Evolutionary conservation across 768 basidiomycete species (phyloP).

Genomic region (Collybia nuda): DNA sequence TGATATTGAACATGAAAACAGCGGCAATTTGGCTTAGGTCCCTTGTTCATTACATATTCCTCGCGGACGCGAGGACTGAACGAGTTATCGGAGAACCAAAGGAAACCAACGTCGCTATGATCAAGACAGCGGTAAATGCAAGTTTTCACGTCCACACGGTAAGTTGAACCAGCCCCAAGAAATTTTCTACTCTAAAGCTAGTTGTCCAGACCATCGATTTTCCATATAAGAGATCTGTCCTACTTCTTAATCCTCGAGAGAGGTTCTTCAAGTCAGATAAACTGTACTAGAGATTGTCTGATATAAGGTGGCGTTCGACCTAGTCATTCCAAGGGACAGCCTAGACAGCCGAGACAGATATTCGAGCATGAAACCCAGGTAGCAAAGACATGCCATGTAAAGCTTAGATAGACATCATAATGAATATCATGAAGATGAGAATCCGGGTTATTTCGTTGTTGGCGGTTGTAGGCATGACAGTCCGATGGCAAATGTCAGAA

Average conservation of each 20-base stretch:
- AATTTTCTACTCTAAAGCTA: neutral
- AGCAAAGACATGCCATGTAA: too few species aligned
- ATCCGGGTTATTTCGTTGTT: too few species aligned
- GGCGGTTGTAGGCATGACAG: too few species aligned
- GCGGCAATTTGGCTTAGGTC: conserved; percentile 34
- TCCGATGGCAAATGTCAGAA: too few species aligned
- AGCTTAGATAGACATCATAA: too few species aligned
- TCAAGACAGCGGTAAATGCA: conserved; percentile 16
- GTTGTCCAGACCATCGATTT: conserved; percentile 29
- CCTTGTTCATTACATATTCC: conserved; percentile 41
- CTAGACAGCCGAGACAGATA: too few species aligned
- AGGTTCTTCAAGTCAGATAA: conserved; percentile 29
- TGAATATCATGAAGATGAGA: too few species aligned
- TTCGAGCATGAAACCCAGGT: too few species aligned
- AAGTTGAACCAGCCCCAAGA: conserved; percentile 1
- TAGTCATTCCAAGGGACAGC: too few species aligned
- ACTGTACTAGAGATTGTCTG: conserved; percentile 17
- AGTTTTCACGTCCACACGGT: conserved; percentile 26
- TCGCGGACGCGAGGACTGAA: conserved; percentile 40
- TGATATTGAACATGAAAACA: conserved; percentile 9
- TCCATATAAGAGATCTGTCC: conserved; percentile 30
- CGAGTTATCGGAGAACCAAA: conserved; percentile 43
- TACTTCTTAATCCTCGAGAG: conserved; percentile 26
- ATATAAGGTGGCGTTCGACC: too few species aligned
- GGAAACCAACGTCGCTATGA: conserved; percentile 24